Evolutionary conservation across 768 basidiomycete species (phyloP), one percentile per base, ranked within the genome.

Genomic region (Rhizopogon vulgaris): DNA sequence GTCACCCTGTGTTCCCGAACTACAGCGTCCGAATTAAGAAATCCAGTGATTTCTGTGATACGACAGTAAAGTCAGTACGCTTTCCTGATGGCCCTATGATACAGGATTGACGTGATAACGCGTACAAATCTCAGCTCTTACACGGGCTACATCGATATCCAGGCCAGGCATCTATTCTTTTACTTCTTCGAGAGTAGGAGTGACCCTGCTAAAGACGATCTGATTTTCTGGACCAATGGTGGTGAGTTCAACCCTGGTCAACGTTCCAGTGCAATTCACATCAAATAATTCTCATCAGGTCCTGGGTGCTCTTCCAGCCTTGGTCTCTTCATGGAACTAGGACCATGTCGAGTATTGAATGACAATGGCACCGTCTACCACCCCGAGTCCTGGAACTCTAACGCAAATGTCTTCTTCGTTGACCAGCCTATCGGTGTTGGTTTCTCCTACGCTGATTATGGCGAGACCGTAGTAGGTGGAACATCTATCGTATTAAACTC

Each of bases 181-280:
- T 85, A 85, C 66, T 87, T 87, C 68, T 88, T 87, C 64, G 84
- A 87, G 67, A 83, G 80, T 55, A 69, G 87, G 54, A 72, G 72
- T 43, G 69, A 79, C 57, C 83, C 83, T 27, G 75, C 70, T 14
- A 73, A 69, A 58, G 80, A 82, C 73, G 63, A 83, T 56, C 77
- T 84, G 7, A 79, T 83, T 9, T 78, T 83, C 59, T 75, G 74
- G 75, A 76, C 73, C n/a, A 75, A 75, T 52, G 78, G 78, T 56
- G 85, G 85, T 49, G 43, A 69, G 77, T 56, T 70, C 69, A 1
- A 67, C 71, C n/a, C 12, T 10, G 10, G 9, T 12, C 8, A 37
- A 15, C 8, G 4, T 34, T 32, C n/a, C 15, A 5, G 25, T 32
- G 17, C 24, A n/a, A 11, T 41, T 38, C 11, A 4, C 8, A 38